phyloP scores from a whole-genome alignment of 169 alveolate genomes.

The Eimeria necatrix region DNA sequence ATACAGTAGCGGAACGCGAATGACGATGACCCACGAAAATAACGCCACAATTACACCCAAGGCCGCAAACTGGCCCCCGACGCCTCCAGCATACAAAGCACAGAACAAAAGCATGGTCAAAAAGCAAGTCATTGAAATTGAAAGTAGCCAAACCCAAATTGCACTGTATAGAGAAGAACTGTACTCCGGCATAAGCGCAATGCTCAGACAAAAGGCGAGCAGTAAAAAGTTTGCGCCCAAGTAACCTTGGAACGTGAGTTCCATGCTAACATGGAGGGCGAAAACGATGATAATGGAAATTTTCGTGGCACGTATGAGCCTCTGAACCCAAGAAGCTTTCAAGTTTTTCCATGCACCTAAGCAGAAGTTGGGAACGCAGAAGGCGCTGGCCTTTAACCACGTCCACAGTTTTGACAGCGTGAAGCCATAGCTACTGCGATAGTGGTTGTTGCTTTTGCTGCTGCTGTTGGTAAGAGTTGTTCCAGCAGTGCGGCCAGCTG shows the following conservation, averaged over 20 bases:
- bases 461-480: too few species aligned
- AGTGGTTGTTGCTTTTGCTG: too few species aligned
- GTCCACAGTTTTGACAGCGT: too few species aligned
- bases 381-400: too few species aligned
- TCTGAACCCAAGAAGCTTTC: background rate
- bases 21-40: background rate
- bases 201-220: background rate
- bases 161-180: constrained; percentile 7
- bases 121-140: background rate
- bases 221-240: background rate
- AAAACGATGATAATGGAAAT: background rate
- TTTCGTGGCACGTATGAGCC: background rate
- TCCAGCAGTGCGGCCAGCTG: too few species aligned
- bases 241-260: background rate
- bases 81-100: constrained; percentile 1
- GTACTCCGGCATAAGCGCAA: background rate
- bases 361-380: background rate
- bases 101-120: background rate
- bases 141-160: constrained; percentile 3
- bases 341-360: constrained; percentile 5
- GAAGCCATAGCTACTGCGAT: too few species aligned
- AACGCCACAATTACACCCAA: background rate
- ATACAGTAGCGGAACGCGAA: constrained; percentile 1
- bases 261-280: background rate
- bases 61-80: constrained; percentile 22